Conservation (phyloP, 345 rosid species). For the Viola odorata region DNA sequence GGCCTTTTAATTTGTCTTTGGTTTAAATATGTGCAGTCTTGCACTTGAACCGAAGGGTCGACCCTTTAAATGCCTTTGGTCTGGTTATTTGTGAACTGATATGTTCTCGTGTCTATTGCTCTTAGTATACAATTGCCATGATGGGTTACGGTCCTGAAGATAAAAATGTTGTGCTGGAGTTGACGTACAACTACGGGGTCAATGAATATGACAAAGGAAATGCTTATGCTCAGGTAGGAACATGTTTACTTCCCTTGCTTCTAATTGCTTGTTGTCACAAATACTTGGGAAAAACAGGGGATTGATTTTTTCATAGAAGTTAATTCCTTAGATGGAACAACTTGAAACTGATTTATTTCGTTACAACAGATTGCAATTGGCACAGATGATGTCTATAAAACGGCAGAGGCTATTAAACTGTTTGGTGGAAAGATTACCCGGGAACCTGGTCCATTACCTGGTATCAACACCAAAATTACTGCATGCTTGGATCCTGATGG, state of each 20-base stretch:
- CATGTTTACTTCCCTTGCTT: not conserved
- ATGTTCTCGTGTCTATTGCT: conserved; percentile 4
- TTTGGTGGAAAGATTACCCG: conserved; percentile 85
- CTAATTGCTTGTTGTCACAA: not conserved
- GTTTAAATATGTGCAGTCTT: not conserved
- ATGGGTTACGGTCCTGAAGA: conserved; percentile 98
- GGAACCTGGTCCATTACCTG: conserved; percentile 97
- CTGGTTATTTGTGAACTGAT: conserved; percentile 7
- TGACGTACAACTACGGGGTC: conserved; percentile 91
- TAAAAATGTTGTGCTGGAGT: conserved; percentile 69
- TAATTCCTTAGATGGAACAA: too few relatives aligned
- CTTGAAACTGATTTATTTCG: not conserved
- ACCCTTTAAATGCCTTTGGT: not conserved
- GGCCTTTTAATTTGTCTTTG: not conserved
- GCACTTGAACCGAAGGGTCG: not conserved
- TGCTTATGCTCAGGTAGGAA: conserved; percentile 78
- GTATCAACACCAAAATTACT: conserved; percentile 88
- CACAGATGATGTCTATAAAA: conserved; percentile 92
- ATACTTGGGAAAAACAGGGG: too few relatives aligned
- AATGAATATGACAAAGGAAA: conserved; percentile 85
- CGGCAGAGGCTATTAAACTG: conserved; percentile 79
- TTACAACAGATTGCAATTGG: conserved; percentile 82
- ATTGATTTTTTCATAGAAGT: too few relatives aligned
- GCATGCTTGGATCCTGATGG: conserved; percentile 98
- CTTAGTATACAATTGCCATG: conserved; percentile 76